phyloP scores from a whole-genome alignment of 225 moss, liverwort and hornwort species.

The Sphagnum contortum region DNA sequence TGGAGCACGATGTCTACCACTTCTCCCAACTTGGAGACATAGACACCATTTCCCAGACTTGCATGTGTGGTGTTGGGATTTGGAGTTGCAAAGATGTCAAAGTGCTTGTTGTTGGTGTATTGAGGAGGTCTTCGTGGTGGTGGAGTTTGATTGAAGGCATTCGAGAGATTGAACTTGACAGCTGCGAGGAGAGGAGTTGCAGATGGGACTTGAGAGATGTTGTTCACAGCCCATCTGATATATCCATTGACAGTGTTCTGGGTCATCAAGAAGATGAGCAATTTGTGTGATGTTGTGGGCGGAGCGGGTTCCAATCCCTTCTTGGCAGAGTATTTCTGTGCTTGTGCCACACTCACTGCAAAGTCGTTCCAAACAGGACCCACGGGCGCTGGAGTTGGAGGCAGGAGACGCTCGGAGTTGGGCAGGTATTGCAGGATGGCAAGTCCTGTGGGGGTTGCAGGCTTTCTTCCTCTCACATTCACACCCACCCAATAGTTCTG shows the following conservation, averaged over 20 bases:
- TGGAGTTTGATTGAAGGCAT: conserved; percentile 14
- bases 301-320: not conserved
- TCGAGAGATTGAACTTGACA: conserved; percentile 21
- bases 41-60: conserved; percentile 19
- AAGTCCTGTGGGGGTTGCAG: conserved; percentile 41
- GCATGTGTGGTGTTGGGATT: conserved; percentile 19
- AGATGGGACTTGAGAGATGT: conserved; percentile 32
- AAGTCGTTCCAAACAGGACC: conserved; percentile 59
- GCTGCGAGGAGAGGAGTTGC: conserved; percentile 37
- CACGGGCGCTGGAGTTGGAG: conserved; percentile 26
- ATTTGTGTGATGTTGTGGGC: conserved; percentile 18
- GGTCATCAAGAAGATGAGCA: conserved; percentile 38
- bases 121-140: conserved; percentile 15
- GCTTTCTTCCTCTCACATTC: conserved; percentile 47
- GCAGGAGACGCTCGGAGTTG: conserved; percentile 10
- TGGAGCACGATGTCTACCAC: conserved; percentile 54
- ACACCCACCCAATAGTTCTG: conserved; percentile 58
- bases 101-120: not conserved
- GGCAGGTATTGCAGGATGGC: conserved; percentile 51
- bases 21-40: conserved; percentile 16
- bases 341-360: conserved; percentile 24
- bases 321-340: conserved; percentile 18
- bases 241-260: conserved; percentile 44
- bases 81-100: conserved; percentile 27
- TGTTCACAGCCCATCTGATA: conserved; percentile 63